These are phyloP conservation scores for Penicillium sp. DNA, from an alignment of 2,329 filamentous ascomycete genomes.

Conservation along the genomic window DNA sequence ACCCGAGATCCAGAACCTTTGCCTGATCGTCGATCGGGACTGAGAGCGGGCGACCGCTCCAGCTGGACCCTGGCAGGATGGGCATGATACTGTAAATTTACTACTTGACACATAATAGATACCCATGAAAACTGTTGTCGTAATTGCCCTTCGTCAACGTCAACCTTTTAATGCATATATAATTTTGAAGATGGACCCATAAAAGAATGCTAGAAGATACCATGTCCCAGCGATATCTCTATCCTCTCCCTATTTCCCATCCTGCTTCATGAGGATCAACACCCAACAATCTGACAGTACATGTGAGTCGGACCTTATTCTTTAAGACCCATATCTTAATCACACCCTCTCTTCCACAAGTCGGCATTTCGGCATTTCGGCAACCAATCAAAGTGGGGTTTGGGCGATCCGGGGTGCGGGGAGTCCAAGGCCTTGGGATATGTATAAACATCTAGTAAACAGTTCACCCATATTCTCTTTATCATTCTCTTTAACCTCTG, in stretches of 20 bases:
- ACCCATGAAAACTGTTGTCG: conserved; percentile 13
- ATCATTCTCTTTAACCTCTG: not conserved
- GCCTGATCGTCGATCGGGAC: conserved; percentile 41
- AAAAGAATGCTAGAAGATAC: too few species aligned
- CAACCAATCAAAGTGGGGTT: conserved; percentile 7
- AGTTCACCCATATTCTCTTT: not conserved
- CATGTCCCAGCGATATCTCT: too few species aligned
- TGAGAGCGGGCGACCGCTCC: conserved; percentile 45
- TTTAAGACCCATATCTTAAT: too few species aligned
- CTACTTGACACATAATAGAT: conserved; percentile 18
- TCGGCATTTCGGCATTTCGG: conserved; percentile 15
- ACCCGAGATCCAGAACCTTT: conserved; percentile 43
- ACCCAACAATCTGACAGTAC: too few species aligned
- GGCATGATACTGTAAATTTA: conserved; percentile 34
- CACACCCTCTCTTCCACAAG: not conserved
- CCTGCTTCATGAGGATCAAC: too few species aligned
- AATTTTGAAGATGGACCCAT: too few species aligned
- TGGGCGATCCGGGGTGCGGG: conserved; percentile 6
- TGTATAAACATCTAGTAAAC: not conserved
- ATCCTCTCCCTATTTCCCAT: too few species aligned
- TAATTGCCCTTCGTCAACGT: not conserved
- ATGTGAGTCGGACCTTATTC: too few species aligned
- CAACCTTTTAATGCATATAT: too few species aligned
- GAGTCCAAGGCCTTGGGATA: not conserved
- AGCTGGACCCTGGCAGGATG: conserved; percentile 51